Evolutionary conservation across 78 protist genomes (phyloP).

Genomic region (Dictyostelium firmibasis): DNA sequence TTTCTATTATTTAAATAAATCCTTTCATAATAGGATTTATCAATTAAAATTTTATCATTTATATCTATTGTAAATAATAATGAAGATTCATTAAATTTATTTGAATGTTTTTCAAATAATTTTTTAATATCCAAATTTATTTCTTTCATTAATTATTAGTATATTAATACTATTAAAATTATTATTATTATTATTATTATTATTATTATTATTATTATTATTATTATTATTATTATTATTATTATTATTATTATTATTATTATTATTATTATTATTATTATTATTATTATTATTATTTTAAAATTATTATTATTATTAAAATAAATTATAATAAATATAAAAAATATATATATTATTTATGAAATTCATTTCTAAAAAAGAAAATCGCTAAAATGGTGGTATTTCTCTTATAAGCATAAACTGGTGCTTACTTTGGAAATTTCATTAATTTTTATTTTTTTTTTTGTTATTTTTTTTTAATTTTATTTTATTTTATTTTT

Average conservation of each 20-base stretch:
- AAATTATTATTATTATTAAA: no score
- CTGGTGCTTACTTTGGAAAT: not conserved
- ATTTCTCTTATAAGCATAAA: not conserved
- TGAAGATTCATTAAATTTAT: not conserved
- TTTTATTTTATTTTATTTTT: not conserved
- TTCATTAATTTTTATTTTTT: not conserved
- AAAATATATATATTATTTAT: not conserved
- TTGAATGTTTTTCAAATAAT: not conserved
- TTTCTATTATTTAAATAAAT: not conserved
- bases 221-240: no score
- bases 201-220: not conserved
- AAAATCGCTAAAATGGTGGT: not conserved
- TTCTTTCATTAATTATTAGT: not conserved
- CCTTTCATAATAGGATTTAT: not conserved
- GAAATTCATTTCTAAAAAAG: not conserved
- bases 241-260: no score
- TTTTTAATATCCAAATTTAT: not conserved
- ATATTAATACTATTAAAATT: no score
- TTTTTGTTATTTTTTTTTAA: not conserved
- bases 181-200: not conserved
- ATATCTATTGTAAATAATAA: not conserved
- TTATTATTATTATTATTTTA: no score
- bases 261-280: no score
- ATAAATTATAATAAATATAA: no score
- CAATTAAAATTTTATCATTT: not conserved